Conservation (phyloP, 2,329 filamentous ascomycete genomes). For the Lasiodiplodia gonubiensis region DNA sequence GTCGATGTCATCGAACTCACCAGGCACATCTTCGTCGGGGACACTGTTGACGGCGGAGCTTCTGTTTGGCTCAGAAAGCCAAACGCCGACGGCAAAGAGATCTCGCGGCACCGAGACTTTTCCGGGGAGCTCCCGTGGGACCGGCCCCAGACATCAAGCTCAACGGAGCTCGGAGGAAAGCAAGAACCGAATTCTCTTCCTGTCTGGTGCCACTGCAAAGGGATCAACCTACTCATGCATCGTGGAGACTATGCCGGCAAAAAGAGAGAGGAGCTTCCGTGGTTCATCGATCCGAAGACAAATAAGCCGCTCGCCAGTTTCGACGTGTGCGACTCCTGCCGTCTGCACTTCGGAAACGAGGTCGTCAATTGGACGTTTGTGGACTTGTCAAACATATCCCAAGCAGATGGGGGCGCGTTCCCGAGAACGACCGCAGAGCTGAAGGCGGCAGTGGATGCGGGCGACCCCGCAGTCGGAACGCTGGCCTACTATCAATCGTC, state of each 20-base stretch:
- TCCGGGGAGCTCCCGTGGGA: slow-evolving; percentile 39
- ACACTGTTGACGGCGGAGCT: slow-evolving; percentile 61
- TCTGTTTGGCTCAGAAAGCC: slow-evolving; percentile 52
- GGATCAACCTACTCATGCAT: slow-evolving; percentile 52
- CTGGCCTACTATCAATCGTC: slow-evolving; percentile 54
- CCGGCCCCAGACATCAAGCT: slow-evolving; percentile 38
- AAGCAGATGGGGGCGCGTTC: slow-evolving; percentile 36
- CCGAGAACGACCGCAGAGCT: slow-evolving; percentile 42
- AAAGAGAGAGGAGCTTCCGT: slow-evolving; percentile 45
- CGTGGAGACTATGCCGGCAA: slow-evolving; percentile 39
- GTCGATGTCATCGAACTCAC: slow-evolving; percentile 38
- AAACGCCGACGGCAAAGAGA: slow-evolving; percentile 42
- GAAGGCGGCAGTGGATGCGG: slow-evolving; percentile 42
- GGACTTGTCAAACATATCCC: slow-evolving; percentile 49
- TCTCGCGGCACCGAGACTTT: slow-evolving; percentile 33
- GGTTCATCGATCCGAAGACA: slow-evolving; percentile 52
- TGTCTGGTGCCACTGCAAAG: slow-evolving; percentile 55
- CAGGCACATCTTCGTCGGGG: slow-evolving; percentile 54
- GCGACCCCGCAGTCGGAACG: slow-evolving; percentile 51
- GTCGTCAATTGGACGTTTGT: slow-evolving; percentile 55
- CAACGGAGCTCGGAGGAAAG: slow-evolving; percentile 32
- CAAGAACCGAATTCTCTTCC: slow-evolving; percentile 38
- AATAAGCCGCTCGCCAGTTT: slow-evolving; percentile 49
- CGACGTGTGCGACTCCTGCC: slow-evolving; percentile 58
- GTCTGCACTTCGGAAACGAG: slow-evolving; percentile 51